These are phyloP conservation scores for Huntiella decipiens DNA, from an alignment of 2,329 filamentous ascomycete species.

Conservation along the genomic window DNA sequence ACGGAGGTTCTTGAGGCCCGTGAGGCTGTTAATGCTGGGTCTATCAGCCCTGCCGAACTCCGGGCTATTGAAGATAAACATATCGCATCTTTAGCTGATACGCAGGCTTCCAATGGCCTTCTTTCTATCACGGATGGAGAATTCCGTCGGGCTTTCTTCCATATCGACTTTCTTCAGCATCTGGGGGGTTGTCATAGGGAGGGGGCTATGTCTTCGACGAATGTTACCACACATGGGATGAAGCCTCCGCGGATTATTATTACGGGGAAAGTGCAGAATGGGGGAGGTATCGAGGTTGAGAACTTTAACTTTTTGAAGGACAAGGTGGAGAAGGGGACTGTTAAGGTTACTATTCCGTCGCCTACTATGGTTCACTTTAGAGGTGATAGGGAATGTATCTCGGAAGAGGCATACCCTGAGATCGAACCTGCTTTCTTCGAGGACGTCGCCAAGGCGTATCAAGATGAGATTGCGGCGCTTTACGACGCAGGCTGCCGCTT, in stretches of 20 bases:
- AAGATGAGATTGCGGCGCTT: conserved; percentile 32
- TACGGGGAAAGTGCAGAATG: conserved; percentile 24
- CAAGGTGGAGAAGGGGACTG: conserved; percentile 35
- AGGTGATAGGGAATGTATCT: conserved; percentile 33
- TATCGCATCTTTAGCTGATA: conserved; percentile 44
- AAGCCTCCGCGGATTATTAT: conserved; percentile 16
- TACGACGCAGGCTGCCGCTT: conserved; percentile 36
- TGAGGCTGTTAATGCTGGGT: conserved; percentile 9
- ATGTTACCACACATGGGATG: conserved; percentile 21
- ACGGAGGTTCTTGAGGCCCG: conserved; percentile 9
- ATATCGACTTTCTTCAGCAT: conserved; percentile 29
- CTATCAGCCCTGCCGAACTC: conserved; percentile 23
- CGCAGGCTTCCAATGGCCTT: conserved; percentile 44
- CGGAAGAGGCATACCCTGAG: conserved; percentile 29
- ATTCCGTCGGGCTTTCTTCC: conserved; percentile 36
- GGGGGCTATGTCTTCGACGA: conserved; percentile 22
- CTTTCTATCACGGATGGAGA: conserved; percentile 50
- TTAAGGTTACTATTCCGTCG: conserved; percentile 49
- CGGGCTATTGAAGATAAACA: conserved; percentile 30
- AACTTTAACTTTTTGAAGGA: conserved; percentile 23
- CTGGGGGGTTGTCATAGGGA: conserved; percentile 21
- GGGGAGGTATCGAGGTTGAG: conserved; percentile 24
- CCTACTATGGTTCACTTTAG: conserved; percentile 47
- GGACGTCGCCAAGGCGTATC: conserved; percentile 36
- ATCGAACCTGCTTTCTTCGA: conserved; percentile 35